Evolutionary conservation across 1,284 basidiomycete genomes (phyloP).

Genomic region (Cryptococcus neoformans): DNA sequence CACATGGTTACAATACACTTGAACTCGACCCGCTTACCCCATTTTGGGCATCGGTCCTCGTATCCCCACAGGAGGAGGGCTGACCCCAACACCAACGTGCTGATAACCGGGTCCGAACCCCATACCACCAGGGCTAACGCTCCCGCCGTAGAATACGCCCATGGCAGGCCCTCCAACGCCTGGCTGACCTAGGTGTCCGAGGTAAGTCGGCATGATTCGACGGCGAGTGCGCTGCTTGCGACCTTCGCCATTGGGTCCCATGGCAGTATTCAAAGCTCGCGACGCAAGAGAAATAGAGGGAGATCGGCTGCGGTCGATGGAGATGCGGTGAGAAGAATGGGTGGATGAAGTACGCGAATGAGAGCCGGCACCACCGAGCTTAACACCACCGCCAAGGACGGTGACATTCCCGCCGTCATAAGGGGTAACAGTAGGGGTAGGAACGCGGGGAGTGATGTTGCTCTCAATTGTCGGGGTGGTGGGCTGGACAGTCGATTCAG

Average conservation of each 20-base stretch:
- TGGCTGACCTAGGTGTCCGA: slow-evolving; percentile 42
- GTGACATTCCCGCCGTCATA: slow-evolving; percentile 52
- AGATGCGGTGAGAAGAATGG: slow-evolving; percentile 17
- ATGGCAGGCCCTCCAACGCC: slow-evolving; percentile 41
- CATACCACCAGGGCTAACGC: not conserved
- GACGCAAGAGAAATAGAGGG: slow-evolving; percentile 43
- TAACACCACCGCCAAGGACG: slow-evolving; percentile 50
- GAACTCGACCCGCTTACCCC: slow-evolving; percentile 2
- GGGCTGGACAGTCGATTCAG: slow-evolving; percentile 9
- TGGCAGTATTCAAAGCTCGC: slow-evolving; percentile 36
- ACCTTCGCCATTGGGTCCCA: slow-evolving; percentile 26
- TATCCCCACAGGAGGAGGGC: slow-evolving; percentile 5
- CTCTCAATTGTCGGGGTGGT: slow-evolving; percentile 11
- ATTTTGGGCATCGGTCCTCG: slow-evolving; percentile 14
- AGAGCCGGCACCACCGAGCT: slow-evolving; percentile 34
- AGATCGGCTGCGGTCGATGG: slow-evolving; percentile 37
- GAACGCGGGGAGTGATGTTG: slow-evolving; percentile 15
- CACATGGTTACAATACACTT: not conserved
- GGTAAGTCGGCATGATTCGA: slow-evolving; percentile 46
- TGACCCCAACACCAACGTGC: slow-evolving; percentile 11
- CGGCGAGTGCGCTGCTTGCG: slow-evolving; percentile 40
- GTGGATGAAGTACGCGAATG: slow-evolving; percentile 33
- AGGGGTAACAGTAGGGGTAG: slow-evolving; percentile 44
- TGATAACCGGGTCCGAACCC: not conserved
- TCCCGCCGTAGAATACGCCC: slow-evolving; percentile 31